Conservation (phyloP, 192 early-diverging fungal species). For the Dispira simplex region DNA sequence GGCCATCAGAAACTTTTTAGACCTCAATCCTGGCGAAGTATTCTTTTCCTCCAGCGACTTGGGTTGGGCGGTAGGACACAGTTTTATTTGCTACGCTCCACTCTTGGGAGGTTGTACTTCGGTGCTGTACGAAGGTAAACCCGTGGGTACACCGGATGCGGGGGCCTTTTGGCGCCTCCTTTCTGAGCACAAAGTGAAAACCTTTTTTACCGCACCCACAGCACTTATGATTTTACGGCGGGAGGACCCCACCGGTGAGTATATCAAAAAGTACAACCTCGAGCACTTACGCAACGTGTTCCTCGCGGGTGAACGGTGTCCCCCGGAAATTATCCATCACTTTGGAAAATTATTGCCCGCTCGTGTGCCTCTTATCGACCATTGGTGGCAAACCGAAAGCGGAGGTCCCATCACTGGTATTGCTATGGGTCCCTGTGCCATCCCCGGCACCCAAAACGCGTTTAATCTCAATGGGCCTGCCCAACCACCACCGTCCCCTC, state of each 20-base stretch:
- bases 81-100: conserved; percentile 69
- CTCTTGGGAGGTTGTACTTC: conserved; percentile 60
- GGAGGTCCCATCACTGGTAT: conserved; percentile 72
- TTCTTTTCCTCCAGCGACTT: conserved; percentile 74
- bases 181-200: conserved; percentile 55
- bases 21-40: conserved; percentile 48
- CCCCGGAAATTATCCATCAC: conserved; percentile 70
- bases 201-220: conserved; percentile 73
- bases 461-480: too few species aligned
- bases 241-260: neutral
- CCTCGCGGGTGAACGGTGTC: conserved; percentile 70
- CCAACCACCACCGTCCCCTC: conserved; percentile 22
- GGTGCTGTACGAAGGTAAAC: conserved; percentile 78
- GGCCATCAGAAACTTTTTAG: conserved; percentile 56
- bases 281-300: conserved; percentile 45
- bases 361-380: conserved; percentile 50
- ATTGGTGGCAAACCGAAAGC: conserved; percentile 84
- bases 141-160: conserved; percentile 62
- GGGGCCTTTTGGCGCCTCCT: conserved; percentile 69
- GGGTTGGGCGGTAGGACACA: conserved; percentile 81
- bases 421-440: conserved; percentile 34
- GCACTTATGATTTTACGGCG: conserved; percentile 67
- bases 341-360: conserved; percentile 15
- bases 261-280: conserved; percentile 37
- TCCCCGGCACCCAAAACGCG: conserved; percentile 11